phyloP scores from a whole-genome alignment of 2,329 filamentous ascomycete species.

The Furcasterigmium sp. region DNA sequence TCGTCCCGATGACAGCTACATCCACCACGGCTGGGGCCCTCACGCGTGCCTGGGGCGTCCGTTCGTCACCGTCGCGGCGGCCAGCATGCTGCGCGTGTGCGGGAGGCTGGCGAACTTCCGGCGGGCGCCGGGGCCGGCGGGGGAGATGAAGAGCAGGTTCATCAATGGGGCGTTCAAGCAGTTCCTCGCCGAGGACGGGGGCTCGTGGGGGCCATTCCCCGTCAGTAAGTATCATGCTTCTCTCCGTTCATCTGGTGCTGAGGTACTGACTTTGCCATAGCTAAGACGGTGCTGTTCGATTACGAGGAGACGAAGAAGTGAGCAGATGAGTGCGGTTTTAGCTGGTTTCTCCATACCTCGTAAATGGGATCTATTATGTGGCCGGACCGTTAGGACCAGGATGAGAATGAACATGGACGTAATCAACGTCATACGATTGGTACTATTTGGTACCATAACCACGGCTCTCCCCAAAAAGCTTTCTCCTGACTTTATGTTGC shows the following conservation, averaged over 20 bases:
- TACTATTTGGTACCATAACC: too few relatives aligned
- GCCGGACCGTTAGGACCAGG: too few relatives aligned
- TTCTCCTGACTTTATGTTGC: too few relatives aligned
- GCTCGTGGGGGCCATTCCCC: constrained; percentile 8
- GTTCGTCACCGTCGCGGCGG: constrained; percentile 7
- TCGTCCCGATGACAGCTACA: constrained; percentile 43
- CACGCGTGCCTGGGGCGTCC: constrained; percentile 3
- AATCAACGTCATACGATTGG: too few relatives aligned
- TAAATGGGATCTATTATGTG: too few relatives aligned
- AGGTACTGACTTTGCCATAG: neutral
- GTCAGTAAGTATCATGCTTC: neutral
- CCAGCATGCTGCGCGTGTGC: constrained; percentile 7
- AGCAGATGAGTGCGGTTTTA: too few relatives aligned
- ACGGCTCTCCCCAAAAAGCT: too few relatives aligned
- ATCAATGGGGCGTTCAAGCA: constrained; percentile 6
- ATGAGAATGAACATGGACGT: too few relatives aligned
- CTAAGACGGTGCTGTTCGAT: neutral
- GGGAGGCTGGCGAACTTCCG: constrained; percentile 6
- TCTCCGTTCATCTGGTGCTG: neutral
- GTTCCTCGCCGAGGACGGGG: constrained; percentile 7
- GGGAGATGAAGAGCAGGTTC: constrained; percentile 9
- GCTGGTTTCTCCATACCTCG: too few relatives aligned
- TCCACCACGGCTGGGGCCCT: constrained; percentile 35
- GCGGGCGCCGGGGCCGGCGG: constrained; percentile 6
- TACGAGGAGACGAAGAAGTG: too few relatives aligned